Percentiles rank a stretch among this genome's conserved stretches.
phyloP scores from a whole-genome alignment of 306 rosid species.

The Luffa aegyptiaca region DNA sequence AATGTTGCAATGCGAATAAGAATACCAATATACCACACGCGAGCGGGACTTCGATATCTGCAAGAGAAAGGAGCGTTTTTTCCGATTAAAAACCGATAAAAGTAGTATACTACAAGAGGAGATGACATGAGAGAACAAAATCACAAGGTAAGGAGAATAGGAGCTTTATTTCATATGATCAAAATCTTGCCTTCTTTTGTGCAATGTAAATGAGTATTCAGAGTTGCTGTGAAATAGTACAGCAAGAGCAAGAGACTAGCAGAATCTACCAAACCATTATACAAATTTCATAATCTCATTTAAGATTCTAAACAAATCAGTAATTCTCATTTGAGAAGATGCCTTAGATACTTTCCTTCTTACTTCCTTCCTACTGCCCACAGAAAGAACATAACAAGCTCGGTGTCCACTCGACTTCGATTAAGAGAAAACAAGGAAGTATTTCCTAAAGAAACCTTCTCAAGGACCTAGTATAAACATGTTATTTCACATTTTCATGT shows the following conservation, averaged over 20 bases:
- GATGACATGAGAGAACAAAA: neutral
- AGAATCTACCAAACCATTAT: neutral
- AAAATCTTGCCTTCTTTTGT: neutral
- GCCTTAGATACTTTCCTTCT: no score
- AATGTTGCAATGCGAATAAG: conserved; percentile 86
- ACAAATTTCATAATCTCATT: neutral
- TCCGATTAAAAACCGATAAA: neutral
- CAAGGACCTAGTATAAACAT: neutral
- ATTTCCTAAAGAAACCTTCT: neutral
- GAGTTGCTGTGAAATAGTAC: neutral
- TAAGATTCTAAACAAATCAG: neutral
- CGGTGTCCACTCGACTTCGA: neutral
- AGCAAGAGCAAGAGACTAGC: neutral
- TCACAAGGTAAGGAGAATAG: neutral
- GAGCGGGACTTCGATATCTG: conserved; percentile 88
- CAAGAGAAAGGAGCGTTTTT: conserved; percentile 5
- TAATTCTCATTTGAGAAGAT: neutral
- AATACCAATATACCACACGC: conserved; percentile 68
- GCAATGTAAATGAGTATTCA: neutral
- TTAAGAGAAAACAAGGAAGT: neutral
- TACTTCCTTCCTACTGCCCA: no score
- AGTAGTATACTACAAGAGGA: neutral
- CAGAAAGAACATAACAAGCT: neutral
- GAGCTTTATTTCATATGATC: neutral
- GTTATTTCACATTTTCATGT: neutral